phyloP scores from a whole-genome alignment of 164 flowering plant genomes.

The Vitis labrusca region DNA sequence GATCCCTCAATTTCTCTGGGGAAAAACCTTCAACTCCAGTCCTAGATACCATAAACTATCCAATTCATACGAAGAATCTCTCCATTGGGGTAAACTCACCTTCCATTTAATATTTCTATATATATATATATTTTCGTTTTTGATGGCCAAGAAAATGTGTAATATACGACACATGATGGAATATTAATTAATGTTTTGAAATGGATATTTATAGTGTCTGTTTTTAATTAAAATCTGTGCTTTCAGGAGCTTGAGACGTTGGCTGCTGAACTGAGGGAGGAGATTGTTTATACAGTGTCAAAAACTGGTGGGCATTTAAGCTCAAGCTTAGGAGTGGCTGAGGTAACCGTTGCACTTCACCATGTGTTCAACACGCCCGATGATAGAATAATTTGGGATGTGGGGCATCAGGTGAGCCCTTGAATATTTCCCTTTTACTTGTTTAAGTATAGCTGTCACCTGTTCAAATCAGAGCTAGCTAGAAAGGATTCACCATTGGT shows the following conservation, averaged over 20 bases:
- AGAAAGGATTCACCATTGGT: too few species aligned
- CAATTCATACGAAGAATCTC: slow-evolving; percentile 42
- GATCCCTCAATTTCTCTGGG: slow-evolving; percentile 18
- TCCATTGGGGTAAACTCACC: slow-evolving; percentile 18
- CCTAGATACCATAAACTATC: slow-evolving; percentile 35
- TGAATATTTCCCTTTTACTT: too few species aligned
- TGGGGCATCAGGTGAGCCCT: slow-evolving; percentile 41
- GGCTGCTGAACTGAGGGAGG: slow-evolving; percentile 42
- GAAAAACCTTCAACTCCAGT: slow-evolving; percentile 35
- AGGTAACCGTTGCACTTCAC: slow-evolving; percentile 54
- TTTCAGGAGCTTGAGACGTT: slow-evolving; percentile 39
- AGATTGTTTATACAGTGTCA: slow-evolving; percentile 38
- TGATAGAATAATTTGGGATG: slow-evolving; percentile 53
- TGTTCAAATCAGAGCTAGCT: too few species aligned
- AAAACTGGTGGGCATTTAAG: slow-evolving; percentile 54
- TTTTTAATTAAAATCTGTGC: not conserved
- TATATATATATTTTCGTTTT: too few species aligned
- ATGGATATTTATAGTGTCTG: too few species aligned
- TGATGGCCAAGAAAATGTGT: too few species aligned
- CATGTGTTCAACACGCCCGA: slow-evolving; percentile 49
- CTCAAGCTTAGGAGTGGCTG: slow-evolving; percentile 49
- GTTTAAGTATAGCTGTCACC: too few species aligned
- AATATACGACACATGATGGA: too few species aligned
- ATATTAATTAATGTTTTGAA: too few species aligned
- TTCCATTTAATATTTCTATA: too few species aligned